phyloP scores from a whole-genome alignment of 1,284 basidiomycete genomes.

The Cryptococcus sp. region DNA sequence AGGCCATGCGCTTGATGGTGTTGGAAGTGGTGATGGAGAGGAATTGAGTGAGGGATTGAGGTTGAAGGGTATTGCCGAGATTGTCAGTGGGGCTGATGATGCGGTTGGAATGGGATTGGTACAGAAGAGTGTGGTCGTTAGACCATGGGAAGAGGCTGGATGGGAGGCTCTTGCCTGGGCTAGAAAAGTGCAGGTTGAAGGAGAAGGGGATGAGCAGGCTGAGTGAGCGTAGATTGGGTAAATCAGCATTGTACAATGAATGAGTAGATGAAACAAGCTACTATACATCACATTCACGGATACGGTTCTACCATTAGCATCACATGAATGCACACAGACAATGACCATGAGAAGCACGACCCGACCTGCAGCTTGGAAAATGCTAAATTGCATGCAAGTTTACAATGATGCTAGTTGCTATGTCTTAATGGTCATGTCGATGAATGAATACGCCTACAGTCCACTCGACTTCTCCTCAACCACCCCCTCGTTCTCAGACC shows the following conservation, averaged over 20 bases:
- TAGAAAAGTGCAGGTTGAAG: constrained; percentile 13
- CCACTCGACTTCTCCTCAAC: too few species aligned
- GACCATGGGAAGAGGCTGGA: constrained; percentile 57
- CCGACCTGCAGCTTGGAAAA: too few species aligned
- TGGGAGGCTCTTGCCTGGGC: constrained; percentile 53
- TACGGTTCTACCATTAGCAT: too few species aligned
- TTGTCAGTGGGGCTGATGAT: constrained; percentile 26
- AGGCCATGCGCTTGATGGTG: constrained; percentile 24
- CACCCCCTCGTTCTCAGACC: too few species aligned
- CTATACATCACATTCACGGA: too few species aligned
- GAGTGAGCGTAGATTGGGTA: not conserved
- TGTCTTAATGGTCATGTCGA: too few species aligned
- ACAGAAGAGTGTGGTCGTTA: constrained; percentile 64
- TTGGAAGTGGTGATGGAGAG: constrained; percentile 48
- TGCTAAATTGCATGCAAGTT: too few species aligned
- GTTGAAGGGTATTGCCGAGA: constrained; percentile 28
- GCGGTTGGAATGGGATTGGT: constrained; percentile 35
- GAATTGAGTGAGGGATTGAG: constrained; percentile 19
- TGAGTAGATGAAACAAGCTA: too few species aligned
- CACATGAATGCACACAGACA: too few species aligned
- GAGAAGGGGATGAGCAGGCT: constrained; percentile 11
- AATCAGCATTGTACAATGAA: not conserved
- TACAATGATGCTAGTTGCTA: too few species aligned
- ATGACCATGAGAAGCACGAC: too few species aligned
- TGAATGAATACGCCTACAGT: too few species aligned